Evolutionary conservation across 2,329 filamentous ascomycete genomes (phyloP).

Genomic region (Ceratocystis lukuohia): DNA sequence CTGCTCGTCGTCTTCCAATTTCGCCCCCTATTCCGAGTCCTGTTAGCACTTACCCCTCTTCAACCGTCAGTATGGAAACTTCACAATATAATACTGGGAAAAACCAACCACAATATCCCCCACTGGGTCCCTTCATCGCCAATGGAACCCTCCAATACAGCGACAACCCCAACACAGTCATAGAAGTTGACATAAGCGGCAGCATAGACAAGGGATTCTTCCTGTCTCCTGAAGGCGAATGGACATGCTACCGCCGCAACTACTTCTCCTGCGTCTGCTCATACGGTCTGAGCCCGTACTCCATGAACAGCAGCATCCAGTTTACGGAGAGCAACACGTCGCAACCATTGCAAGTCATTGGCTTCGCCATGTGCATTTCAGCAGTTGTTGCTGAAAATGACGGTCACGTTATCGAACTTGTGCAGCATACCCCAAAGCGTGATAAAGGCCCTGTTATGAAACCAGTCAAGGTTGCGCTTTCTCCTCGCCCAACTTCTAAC

Average conservation of each 20-base stretch:
- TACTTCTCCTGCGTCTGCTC: constrained; percentile 80
- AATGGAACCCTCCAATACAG: constrained; percentile 49
- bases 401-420: constrained; percentile 65
- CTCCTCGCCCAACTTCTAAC: constrained; percentile 48
- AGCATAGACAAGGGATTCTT: constrained; percentile 88
- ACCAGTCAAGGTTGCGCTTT: constrained; percentile 54
- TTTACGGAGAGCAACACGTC: constrained; percentile 38
- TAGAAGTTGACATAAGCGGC: constrained; percentile 62
- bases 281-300: constrained; percentile 52
- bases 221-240: constrained; percentile 56
- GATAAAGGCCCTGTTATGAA: constrained; percentile 74
- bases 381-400: constrained; percentile 66
- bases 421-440: constrained; percentile 83
- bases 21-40: constrained; percentile 39
- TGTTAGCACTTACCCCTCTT: constrained; percentile 32
- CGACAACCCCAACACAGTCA: constrained; percentile 34
- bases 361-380: constrained; percentile 73
- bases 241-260: constrained; percentile 86
- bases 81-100: constrained; percentile 28
- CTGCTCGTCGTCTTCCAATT: constrained; percentile 37
- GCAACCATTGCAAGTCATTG: constrained; percentile 51
- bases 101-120: constrained; percentile 36
- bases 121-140: constrained; percentile 36
- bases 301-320: constrained; percentile 34
- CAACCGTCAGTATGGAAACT: constrained; percentile 38